Evolutionary conservation across 2,329 filamentous ascomycete genomes (phyloP).

Genomic region (Hymenoscyphus salicellus): DNA sequence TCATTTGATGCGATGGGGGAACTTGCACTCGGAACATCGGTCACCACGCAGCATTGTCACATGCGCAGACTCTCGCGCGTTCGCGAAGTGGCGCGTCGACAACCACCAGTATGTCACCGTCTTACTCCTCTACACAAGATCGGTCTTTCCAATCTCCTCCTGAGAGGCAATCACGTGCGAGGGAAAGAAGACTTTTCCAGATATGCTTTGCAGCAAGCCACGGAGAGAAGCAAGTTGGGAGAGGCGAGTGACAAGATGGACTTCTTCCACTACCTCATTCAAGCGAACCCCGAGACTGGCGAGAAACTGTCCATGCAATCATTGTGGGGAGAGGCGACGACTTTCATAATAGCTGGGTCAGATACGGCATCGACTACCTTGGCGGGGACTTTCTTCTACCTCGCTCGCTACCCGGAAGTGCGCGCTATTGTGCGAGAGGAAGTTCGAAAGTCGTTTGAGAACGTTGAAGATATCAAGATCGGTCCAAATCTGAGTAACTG

Average conservation of each 20-base stretch:
- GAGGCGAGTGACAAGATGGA: conserved; percentile 54
- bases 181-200: neutral
- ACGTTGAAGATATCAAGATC: conserved; percentile 34
- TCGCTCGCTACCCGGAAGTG: conserved; percentile 32
- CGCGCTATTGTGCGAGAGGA: conserved; percentile 30
- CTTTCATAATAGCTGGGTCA: conserved; percentile 27
- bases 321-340: conserved; percentile 19
- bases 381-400: conserved; percentile 40
- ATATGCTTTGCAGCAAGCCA: conserved; percentile 41
- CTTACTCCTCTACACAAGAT: neutral
- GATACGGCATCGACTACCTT: conserved; percentile 42
- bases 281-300: conserved; percentile 67
- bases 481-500: conserved; percentile 34
- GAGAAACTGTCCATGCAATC: conserved; percentile 36
- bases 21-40: conserved; percentile 46
- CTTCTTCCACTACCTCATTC: conserved; percentile 72
- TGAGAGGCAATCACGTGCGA: neutral
- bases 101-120: too few species aligned
- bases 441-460: conserved; percentile 16
- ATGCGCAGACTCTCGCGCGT: neutral
- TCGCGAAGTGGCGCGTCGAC: too few species aligned
- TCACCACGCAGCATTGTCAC: conserved; percentile 41
- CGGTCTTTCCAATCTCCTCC: conserved; percentile 44
- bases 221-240: conserved; percentile 58
- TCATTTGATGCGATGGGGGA: conserved; percentile 18